A percentile compares a stretch with the other conserved stretches of the same genome.
Evolutionary conservation across 148 eudicot genomes (phyloP).

Genomic region (Vaccinium darrowii): DNA sequence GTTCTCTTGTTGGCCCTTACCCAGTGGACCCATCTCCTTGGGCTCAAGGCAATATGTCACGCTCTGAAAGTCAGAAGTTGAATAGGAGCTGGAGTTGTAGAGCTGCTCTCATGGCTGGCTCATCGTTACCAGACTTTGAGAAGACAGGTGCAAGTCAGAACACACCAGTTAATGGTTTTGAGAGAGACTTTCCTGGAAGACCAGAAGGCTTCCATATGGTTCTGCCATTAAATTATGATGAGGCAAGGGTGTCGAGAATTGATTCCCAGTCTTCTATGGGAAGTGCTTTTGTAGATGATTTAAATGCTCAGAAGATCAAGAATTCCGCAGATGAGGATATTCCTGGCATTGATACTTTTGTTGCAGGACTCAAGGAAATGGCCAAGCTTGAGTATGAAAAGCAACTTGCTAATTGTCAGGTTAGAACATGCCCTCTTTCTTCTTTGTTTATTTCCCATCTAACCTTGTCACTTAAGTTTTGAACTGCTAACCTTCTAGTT

Average conservation of each 20-base stretch:
- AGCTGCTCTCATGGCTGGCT: conserved; percentile 37
- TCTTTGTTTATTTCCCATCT: background rate
- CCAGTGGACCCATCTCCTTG: conserved; percentile 41
- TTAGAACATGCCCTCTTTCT: conserved; percentile 23
- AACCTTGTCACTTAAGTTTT: background rate
- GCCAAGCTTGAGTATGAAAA: conserved; percentile 78
- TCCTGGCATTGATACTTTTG: conserved; percentile 73
- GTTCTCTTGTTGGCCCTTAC: conserved; percentile 46
- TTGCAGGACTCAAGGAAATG: conserved; percentile 80
- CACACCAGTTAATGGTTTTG: conserved; percentile 73
- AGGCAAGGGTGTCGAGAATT: conserved; percentile 49
- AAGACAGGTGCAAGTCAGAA: conserved; percentile 44
- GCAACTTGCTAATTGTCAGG: conserved; percentile 53
- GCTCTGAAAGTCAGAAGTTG: conserved; percentile 44
- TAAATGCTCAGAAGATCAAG: conserved; percentile 37
- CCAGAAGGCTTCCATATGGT: conserved; percentile 47
- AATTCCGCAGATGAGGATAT: conserved; percentile 58
- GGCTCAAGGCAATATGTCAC: conserved; percentile 32
- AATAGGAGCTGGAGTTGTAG: conserved; percentile 49
- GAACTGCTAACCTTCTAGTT: background rate
- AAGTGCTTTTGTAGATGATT: conserved; percentile 51
- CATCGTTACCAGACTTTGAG: conserved; percentile 35
- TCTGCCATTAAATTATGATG: conserved; percentile 51
- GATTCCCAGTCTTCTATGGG: conserved; percentile 71
- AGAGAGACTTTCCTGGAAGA: conserved; percentile 59